Conservation (phyloP, 2,329 filamentous ascomycete species). For the Neobulgaria alba region DNA sequence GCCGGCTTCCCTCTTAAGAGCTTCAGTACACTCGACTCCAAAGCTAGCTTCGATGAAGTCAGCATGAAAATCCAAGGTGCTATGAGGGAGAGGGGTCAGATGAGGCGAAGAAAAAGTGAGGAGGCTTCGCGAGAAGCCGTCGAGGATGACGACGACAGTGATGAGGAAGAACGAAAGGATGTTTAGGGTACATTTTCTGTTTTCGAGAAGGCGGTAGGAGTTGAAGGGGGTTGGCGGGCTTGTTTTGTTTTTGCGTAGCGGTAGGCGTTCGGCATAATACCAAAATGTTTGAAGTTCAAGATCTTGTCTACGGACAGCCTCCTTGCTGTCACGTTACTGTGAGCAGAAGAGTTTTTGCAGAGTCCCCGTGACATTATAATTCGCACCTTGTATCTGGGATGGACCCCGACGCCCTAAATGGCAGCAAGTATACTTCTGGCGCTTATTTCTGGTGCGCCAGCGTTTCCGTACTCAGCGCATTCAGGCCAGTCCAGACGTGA, state of each 20-base stretch:
- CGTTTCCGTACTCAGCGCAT: no score
- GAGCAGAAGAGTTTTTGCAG: no score
- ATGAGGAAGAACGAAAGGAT: conserved; percentile 6
- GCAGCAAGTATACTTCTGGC: no score
- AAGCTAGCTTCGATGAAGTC: conserved; percentile 72
- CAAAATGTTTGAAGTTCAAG: no score
- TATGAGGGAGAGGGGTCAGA: conserved; percentile 68
- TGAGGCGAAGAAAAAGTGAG: conserved; percentile 36
- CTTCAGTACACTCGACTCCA: conserved; percentile 60
- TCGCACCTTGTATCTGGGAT: no score
- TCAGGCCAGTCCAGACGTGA: no score
- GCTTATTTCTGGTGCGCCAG: no score
- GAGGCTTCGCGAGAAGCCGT: conserved; percentile 31
- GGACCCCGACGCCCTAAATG: no score
- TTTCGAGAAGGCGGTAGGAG: not conserved
- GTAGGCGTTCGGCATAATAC: not conserved
- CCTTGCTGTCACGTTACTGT: no score
- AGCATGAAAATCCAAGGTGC: conserved; percentile 75
- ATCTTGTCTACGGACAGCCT: no score
- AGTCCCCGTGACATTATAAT: no score
- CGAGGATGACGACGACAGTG: conserved; percentile 36
- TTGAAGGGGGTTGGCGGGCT: no score
- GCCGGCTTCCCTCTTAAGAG: conserved; percentile 57
- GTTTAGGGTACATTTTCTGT: not conserved
- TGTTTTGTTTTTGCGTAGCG: not conserved